Conservation (phyloP, 2,329 filamentous ascomycete genomes). For the Aureobasidium sp. region DNA sequence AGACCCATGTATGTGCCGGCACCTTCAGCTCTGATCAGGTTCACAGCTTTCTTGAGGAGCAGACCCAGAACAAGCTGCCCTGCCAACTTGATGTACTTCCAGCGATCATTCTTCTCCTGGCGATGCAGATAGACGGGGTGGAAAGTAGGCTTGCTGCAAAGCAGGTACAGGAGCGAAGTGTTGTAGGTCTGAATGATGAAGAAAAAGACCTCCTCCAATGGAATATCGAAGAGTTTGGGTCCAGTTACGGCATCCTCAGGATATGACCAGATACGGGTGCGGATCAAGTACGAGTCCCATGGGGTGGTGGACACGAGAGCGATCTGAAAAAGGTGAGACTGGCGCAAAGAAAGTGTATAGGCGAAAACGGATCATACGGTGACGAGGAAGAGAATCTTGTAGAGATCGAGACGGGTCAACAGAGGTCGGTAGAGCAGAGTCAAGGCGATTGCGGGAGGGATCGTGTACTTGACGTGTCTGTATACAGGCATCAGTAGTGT, state of each 20-base stretch:
- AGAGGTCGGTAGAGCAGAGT: constrained; percentile 56
- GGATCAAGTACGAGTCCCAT: constrained; percentile 71
- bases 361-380: constrained; percentile 24
- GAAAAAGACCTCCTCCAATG: constrained; percentile 68
- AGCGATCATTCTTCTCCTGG: constrained; percentile 32
- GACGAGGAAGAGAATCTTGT: constrained; percentile 56
- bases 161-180: constrained; percentile 60
- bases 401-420: constrained; percentile 54
- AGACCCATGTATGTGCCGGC: constrained; percentile 60
- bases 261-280: constrained; percentile 63
- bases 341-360: not conserved
- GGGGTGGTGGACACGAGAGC: constrained; percentile 63
- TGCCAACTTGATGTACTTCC: constrained; percentile 35
- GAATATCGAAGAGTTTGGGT: constrained; percentile 56
- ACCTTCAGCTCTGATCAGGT: constrained; percentile 40
- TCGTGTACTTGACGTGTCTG: constrained; percentile 61
- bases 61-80: constrained; percentile 47
- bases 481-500: constrained; percentile 11
- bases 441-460: constrained; percentile 55
- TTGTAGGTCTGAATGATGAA: constrained; percentile 72
- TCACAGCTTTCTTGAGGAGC: constrained; percentile 40
- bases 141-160: constrained; percentile 58
- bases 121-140: constrained; percentile 47
- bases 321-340: constrained; percentile 34
- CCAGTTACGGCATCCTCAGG: constrained; percentile 59